Evolutionary conservation across 164 flowering plant species (phyloP), one percentile per base, ranked within the genome.

Genomic region (Berberis vulgaris): DNA sequence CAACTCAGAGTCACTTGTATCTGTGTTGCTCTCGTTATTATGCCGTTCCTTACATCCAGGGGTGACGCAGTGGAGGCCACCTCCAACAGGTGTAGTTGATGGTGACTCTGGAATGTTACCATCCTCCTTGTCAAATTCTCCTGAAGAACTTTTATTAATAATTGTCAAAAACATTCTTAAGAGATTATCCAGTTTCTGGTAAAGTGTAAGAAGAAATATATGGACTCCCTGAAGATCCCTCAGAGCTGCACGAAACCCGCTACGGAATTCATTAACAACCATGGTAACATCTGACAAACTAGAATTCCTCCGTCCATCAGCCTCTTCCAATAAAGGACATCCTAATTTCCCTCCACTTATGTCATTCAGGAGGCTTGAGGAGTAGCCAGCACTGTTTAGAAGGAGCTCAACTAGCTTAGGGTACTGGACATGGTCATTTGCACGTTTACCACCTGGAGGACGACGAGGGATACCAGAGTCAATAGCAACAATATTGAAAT

Each of bases 401-500:
- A 95, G 88, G 58, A 95, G 86, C 81, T 95, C 98, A 68, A 91
- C 95, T 61, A 95, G 70, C 76, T 83, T 88, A 5, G 99, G 99
- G 74, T 91, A 95, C 68, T 69, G 79, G 59, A 71, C 80, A 11
- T 89, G 99, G 79, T 95, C 99, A 73, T 85, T 89, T 70, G 85
- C 78, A 66, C 98, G 99, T 78, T 95, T 95, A 45, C 97, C 98
- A 41, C 87, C 97, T 54, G 99, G 99, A 69, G 99, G 99, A 39
- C 98, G 81, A 44, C 99, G 98, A 76, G 99, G 98, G 61, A 95
- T 87, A 68, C 92, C 92, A 54, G 98, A 84, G 74, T 95, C 99
- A 64, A 91, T 95, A 40, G 60, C 45, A 57, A 57, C 6, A 57
- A 57, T 7, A 57, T 41, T 42, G 43, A 76, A 73, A 72, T 81